phyloP scores from a whole-genome alignment of 1,139 yeast genomes.

The Neolecta irregularis region DNA sequence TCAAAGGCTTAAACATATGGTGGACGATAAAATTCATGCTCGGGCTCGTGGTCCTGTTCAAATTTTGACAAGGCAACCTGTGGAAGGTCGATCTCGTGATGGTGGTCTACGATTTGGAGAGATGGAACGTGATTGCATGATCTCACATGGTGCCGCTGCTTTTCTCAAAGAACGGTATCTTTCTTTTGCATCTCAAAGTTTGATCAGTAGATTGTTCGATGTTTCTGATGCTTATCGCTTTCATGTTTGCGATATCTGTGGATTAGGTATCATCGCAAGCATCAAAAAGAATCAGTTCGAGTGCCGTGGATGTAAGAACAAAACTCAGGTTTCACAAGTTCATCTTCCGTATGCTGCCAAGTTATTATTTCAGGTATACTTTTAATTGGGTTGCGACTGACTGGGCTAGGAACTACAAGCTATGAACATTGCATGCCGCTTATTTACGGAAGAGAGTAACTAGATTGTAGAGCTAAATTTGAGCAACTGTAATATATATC shows the following conservation, averaged over 20 bases:
- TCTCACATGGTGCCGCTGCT: conserved; percentile 98
- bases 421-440: too few relatives aligned
- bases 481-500: too few relatives aligned
- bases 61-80: conserved; percentile 95
- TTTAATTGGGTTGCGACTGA: too few relatives aligned
- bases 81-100: conserved; percentile 98
- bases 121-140: conserved; percentile 99
- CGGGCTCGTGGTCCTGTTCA: conserved; percentile 99
- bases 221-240: conserved; percentile 98
- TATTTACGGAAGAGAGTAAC: too few relatives aligned
- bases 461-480: too few relatives aligned
- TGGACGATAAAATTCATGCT: conserved; percentile 97
- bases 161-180: conserved; percentile 69
- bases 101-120: conserved; percentile 99
- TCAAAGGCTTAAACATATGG: conserved; percentile 95
- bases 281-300: conserved; percentile 93
- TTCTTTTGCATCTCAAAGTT: background rate
- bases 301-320: conserved; percentile 95
- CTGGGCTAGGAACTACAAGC: too few relatives aligned
- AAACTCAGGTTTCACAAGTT: conserved; percentile 84
- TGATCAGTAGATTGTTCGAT: conserved; percentile 52
- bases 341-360: conserved; percentile 97
- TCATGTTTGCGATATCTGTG: conserved; percentile 85
- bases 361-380: conserved; percentile 89
- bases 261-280: conserved; percentile 94